These are phyloP conservation scores for Phytophthora vignae DNA, from an alignment of 352 stramenopile species.

Conservation along the genomic window DNA sequence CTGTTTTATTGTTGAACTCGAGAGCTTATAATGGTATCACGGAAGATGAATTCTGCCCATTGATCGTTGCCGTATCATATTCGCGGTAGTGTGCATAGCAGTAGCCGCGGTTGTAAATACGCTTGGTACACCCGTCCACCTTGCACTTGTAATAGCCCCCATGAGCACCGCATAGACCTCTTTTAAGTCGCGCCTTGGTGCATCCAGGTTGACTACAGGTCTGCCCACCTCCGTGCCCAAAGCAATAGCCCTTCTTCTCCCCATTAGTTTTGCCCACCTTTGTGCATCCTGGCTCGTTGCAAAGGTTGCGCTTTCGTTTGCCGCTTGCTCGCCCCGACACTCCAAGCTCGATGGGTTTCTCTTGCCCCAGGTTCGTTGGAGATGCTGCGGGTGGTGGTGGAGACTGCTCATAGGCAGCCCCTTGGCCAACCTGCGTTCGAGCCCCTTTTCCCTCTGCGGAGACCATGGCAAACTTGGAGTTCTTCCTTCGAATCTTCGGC, in stretches of 20 bases:
- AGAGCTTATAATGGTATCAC: neutral
- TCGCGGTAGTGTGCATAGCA: neutral
- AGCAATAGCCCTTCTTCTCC: constrained; percentile 1
- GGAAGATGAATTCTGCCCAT: neutral
- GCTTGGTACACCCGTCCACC: neutral
- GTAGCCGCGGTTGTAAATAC: neutral
- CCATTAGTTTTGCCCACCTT: neutral
- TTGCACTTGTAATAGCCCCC: constrained; percentile 1
- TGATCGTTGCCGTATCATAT: neutral
- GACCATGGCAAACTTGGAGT: neutral
- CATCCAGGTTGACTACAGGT: neutral
- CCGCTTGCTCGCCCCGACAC: neutral
- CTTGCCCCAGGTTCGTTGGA: neutral
- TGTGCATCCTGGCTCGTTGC: neutral
- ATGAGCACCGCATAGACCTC: constrained; percentile 5
- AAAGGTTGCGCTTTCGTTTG: neutral
- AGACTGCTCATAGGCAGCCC: neutral
- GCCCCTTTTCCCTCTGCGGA: neutral
- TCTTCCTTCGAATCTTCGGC: neutral
- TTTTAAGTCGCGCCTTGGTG: neutral
- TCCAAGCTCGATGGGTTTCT: neutral
- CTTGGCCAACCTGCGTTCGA: neutral
- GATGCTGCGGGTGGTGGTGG: neutral
- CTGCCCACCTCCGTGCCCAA: constrained; percentile 6
- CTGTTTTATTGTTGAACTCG: too few species aligned